phyloP scores from a whole-genome alignment of 208 protist genomes.

The Leishmania martiniquensis region DNA sequence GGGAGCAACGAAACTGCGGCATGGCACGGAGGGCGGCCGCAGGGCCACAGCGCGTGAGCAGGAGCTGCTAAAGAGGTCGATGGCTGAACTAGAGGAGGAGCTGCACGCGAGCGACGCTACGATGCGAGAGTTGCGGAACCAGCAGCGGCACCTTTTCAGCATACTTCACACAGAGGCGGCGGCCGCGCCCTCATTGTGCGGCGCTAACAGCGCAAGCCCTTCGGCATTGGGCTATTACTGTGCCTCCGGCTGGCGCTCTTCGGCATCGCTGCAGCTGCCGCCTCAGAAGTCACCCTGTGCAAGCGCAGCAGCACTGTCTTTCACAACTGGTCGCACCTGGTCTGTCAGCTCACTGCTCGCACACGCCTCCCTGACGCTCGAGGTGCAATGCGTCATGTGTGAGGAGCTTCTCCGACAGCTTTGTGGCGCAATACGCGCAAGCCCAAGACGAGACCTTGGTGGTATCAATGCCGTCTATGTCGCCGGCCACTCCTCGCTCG shows the following conservation, averaged over 20 bases:
- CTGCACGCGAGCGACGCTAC: conserved; percentile 24
- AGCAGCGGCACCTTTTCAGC: conserved; percentile 26
- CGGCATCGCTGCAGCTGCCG: background rate
- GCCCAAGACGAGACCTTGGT: background rate
- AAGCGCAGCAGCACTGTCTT: background rate
- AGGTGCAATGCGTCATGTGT: conserved; percentile 36
- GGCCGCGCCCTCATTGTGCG: background rate
- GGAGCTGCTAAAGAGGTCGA: conserved; percentile 11
- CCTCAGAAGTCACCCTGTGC: background rate
- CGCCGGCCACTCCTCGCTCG: conserved; percentile 7
- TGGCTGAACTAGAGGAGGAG: conserved; percentile 17
- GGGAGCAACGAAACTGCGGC: conserved; percentile 9
- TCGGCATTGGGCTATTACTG: background rate
- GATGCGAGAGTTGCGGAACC: conserved; percentile 18
- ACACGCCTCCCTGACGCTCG: conserved; percentile 32
- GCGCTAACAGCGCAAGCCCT: background rate
- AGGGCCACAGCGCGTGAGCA: conserved; percentile 2
- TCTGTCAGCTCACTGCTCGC: conserved; percentile 20
- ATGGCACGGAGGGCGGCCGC: background rate
- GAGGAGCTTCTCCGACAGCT: conserved; percentile 39
- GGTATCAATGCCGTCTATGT: background rate
- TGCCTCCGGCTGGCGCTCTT: conserved; percentile 5
- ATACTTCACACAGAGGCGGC: conserved; percentile 6
- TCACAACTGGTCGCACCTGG: conserved; percentile 18
- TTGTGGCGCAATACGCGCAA: background rate